Evolutionary conservation across 495 filamentous ascomycete species (phyloP), one percentile per base, ranked within the genome.

Genomic region (Staphylotrichum tortipilum): DNA sequence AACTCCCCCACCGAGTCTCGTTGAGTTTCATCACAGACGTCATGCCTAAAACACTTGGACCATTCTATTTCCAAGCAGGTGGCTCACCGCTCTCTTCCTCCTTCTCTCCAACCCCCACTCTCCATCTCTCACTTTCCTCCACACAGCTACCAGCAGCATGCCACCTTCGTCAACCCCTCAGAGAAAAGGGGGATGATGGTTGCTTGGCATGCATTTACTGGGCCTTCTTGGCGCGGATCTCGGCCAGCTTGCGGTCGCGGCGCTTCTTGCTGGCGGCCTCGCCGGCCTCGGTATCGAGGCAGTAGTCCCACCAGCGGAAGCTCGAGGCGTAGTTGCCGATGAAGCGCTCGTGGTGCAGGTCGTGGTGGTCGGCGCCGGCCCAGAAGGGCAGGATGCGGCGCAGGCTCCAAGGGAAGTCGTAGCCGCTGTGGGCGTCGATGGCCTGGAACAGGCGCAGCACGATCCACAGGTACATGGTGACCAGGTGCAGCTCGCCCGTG

Each of bases 391-490:
- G 69, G 74, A 97, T 86, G 67, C 94, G 88, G 66, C 92, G 89
- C 62, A 98, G 73, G 62, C 84, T 89, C 86, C 87, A 97, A 47
- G 92, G 92, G 70, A 98, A 97, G 61, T 98, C 92, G 67, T 97
- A 98, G 52, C 92, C 92, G 52, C 81, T 86, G 74, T 98, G 92
- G 18, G 92, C 86, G 68, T 98, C 92, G 63, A 98, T 97, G 58
- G 92, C 94, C 70, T 98, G 92, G 78, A 95, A 91, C 14, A 98
- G 75, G 50, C 92, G 88, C 56, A 87, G 71, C 34, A 90, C 77
- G 62, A 97, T 97, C 91, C 91, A 98, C 49, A 91, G 63, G 68
- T 97, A 98, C 87, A 98, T 96, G 47, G 92, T 98, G 60, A 94
- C 69, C 39, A 98, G 88, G 68, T 98, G 92, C 15, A 98, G 74